Evolutionary conservation across 805 yeast genomes (phyloP), one percentile per base, ranked within the genome.

Genomic region (Phaffomyces antillensis): DNA sequence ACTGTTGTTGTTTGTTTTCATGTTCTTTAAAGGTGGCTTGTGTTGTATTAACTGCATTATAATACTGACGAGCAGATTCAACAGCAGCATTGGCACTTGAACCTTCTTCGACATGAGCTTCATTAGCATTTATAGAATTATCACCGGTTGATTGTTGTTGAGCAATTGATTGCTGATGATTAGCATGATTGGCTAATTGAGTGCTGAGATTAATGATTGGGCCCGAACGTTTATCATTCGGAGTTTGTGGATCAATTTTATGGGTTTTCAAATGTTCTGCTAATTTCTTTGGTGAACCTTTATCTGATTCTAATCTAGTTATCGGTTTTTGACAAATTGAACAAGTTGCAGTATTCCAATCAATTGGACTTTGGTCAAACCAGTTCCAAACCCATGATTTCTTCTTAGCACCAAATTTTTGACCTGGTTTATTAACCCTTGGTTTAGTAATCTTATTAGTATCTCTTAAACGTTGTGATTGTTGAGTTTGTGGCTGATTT

Each of bases 341-440:
- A 59, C 83, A 77, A 4, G 72, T 72, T 2, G 82, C 81, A 17
- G 71, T 49, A 44, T 75, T 74, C 41, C 72, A 67, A 51, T 77
- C 74, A 17, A 50, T 50, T 16, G 57, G 55, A 54, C 76, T 80
- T 52, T 77, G 82, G 13, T 66, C 66, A 53, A 77, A 77, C 82
- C 83, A 77, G 18, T 70, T 60, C 83, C 83, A 77, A 13, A 77
- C 81, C 82, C 82, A 77, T 30, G 79, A 75, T 51, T 70, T 72
- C 67, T 77, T 77, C 53, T 75, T 76, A 16, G 83, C 83, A 16
- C 83, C 83, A 48, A 75, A 75, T 52, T 70, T 72, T 51, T 72
- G 78, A 8, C 80, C 80, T 1, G 79, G 79, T 42, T 74, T 64
- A 53, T 73, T 74, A 18, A 58, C 52, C 36, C 67, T 52, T 45